Conservation (phyloP, 441 rosid genomes). For the Codiaeum variegatum region DNA sequence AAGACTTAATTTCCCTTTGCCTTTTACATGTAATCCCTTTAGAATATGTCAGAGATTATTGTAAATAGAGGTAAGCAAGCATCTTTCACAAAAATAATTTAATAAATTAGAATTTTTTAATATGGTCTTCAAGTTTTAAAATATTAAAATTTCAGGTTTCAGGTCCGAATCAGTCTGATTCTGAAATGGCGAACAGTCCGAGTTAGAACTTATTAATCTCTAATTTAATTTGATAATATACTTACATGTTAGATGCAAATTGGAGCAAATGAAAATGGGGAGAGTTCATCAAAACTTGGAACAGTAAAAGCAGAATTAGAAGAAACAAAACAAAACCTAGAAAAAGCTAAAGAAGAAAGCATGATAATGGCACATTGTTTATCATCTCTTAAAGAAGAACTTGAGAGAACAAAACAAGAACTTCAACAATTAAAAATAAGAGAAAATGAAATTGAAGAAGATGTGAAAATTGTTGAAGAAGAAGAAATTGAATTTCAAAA, state of each 20-base stretch:
- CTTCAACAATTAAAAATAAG: constrained; percentile 48
- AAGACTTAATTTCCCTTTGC: not conserved
- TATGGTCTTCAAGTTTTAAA: too few species aligned
- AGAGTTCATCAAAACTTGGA: constrained; percentile 26
- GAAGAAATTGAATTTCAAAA: constrained; percentile 48
- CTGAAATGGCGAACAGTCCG: too few species aligned
- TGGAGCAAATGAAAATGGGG: constrained; percentile 27
- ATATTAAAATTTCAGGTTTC: too few species aligned
- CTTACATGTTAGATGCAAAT: constrained; percentile 28
- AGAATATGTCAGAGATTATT: not conserved
- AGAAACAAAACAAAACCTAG: constrained; percentile 55
- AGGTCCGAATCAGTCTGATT: too few species aligned
- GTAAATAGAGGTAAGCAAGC: constrained; percentile 9
- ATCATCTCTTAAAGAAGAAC: constrained; percentile 67
- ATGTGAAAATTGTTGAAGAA: constrained; percentile 36
- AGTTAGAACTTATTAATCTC: not conserved
- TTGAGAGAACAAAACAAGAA: constrained; percentile 64
- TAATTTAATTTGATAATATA: not conserved
- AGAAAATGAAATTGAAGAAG: constrained; percentile 39
- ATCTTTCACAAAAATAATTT: not conserved
- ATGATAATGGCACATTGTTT: constrained; percentile 54
- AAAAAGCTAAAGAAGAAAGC: constrained; percentile 50
- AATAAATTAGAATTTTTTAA: too few species aligned
- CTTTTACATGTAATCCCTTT: not conserved
- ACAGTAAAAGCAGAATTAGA: constrained; percentile 49